These are phyloP conservation scores for Spinacia oleracea DNA, from an alignment of 179 eudicot species.

Conservation along the genomic window DNA sequence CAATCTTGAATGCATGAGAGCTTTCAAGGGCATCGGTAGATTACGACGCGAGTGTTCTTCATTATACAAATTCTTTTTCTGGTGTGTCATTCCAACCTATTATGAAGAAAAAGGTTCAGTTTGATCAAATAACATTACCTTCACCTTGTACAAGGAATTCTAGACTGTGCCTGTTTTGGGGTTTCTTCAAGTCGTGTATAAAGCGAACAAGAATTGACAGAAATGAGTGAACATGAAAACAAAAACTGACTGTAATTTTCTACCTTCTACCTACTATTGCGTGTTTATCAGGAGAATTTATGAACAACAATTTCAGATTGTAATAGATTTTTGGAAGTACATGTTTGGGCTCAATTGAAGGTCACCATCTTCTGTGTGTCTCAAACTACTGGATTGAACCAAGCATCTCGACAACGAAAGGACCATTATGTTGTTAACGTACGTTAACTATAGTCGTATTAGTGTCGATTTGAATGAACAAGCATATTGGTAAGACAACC, in stretches of 20 bases:
- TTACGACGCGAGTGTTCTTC: not conserved
- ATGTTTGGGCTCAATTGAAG: too few species aligned
- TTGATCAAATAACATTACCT: not conserved
- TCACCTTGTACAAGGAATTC: not conserved
- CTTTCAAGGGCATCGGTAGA: not conserved
- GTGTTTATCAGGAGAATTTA: too few species aligned
- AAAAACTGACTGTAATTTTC: not conserved
- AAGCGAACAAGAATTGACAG: not conserved
- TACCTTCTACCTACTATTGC: too few species aligned
- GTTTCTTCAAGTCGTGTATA: not conserved
- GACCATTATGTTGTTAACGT: too few species aligned
- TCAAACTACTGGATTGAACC: too few species aligned
- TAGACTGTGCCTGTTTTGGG: not conserved
- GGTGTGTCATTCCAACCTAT: not conserved
- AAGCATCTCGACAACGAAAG: too few species aligned
- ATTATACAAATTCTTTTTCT: not conserved
- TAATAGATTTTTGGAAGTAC: too few species aligned
- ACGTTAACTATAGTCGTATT: too few species aligned
- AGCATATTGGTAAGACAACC: too few species aligned
- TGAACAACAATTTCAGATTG: too few species aligned
- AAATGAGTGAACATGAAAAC: not conserved
- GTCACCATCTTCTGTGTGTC: too few species aligned
- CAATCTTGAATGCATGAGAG: constrained; percentile 9
- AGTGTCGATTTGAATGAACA: too few species aligned
- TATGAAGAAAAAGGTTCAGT: not conserved